Percentiles rank a stretch among this genome's conserved stretches.
phyloP scores from a whole-genome alignment of 495 filamentous ascomycete species.

The Xylaria venustula region DNA sequence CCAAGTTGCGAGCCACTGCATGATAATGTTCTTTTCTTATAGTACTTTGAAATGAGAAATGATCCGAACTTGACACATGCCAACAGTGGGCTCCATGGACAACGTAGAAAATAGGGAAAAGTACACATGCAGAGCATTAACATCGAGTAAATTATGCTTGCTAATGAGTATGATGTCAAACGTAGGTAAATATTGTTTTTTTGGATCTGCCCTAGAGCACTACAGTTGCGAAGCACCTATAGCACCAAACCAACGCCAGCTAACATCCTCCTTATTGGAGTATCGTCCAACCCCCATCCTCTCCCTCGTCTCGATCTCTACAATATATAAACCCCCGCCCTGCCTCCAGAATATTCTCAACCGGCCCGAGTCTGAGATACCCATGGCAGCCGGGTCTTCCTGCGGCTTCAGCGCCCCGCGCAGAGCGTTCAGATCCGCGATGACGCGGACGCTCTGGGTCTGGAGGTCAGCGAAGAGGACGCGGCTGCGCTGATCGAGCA shows the following conservation, averaged over 20 bases:
- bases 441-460: background rate
- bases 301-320: background rate
- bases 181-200: no score
- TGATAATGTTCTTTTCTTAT: no score
- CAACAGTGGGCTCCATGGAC: no score
- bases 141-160: no score
- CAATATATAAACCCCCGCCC: background rate
- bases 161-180: no score
- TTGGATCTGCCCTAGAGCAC: no score
- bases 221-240: background rate
- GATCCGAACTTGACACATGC: no score
- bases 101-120: no score
- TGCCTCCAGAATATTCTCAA: constrained; percentile 9
- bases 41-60: no score
- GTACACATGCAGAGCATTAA: no score
- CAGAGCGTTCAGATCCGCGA: background rate
- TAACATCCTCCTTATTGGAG: background rate
- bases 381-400: constrained; percentile 3
- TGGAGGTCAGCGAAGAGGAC: constrained; percentile 1
- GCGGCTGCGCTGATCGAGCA: background rate
- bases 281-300: background rate
- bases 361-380: background rate
- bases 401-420: constrained; percentile 3
- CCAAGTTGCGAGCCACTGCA: no score
- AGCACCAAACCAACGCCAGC: background rate